Evolutionary conservation across 768 basidiomycete genomes (phyloP).

Genomic region (Tulasnella calospora): DNA sequence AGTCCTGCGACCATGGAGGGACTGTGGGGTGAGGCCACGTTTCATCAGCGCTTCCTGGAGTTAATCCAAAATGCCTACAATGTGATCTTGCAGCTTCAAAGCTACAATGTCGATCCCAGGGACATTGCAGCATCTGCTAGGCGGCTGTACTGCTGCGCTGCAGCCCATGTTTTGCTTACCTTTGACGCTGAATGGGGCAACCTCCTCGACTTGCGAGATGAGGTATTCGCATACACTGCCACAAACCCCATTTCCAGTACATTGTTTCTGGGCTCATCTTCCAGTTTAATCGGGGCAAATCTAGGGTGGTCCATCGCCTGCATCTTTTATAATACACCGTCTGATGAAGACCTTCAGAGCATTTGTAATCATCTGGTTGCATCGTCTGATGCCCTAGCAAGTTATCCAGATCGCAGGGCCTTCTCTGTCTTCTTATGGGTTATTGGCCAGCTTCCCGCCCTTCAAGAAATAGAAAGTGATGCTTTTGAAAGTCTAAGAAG

Average conservation of each 20-base stretch:
- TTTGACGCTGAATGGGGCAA: neutral
- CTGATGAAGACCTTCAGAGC: neutral
- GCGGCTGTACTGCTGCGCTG: neutral
- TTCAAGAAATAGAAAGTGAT: too few relatives aligned
- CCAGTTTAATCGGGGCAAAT: neutral
- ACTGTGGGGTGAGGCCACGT: neutral
- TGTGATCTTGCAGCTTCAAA: neutral
- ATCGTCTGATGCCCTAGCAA: neutral
- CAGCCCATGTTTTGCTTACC: neutral
- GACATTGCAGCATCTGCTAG: neutral
- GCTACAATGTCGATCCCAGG: neutral
- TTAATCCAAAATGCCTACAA: neutral
- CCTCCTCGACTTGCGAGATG: too few relatives aligned
- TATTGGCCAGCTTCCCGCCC: neutral
- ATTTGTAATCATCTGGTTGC: neutral
- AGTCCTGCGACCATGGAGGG: neutral
- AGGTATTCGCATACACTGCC: too few relatives aligned
- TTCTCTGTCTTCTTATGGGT: neutral
- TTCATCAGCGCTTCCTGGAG: neutral
- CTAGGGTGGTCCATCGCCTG: neutral
- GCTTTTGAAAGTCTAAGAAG: neutral
- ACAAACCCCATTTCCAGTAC: neutral
- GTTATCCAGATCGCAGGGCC: neutral
- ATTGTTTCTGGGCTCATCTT: neutral
- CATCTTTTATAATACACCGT: neutral